phyloP scores from a whole-genome alignment of 106 monocot species.

The Cymbidium sinense region DNA sequence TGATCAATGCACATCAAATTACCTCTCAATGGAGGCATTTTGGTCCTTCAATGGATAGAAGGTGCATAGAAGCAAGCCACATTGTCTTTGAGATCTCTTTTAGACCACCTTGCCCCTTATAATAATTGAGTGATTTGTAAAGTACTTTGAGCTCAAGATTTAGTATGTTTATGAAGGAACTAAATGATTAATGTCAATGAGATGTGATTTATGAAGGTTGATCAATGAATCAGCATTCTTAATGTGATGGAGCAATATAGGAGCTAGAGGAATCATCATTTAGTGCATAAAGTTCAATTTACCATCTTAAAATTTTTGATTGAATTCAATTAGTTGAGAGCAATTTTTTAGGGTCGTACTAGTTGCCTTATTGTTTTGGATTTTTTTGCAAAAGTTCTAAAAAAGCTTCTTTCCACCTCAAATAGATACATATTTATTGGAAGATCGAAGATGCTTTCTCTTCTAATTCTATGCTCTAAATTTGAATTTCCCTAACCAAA shows the following conservation, averaged over 20 bases:
- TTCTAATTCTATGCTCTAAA: not conserved
- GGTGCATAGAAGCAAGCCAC: not conserved
- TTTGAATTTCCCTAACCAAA: not conserved
- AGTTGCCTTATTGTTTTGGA: not conserved
- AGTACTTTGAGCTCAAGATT: not conserved
- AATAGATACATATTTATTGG: not conserved
- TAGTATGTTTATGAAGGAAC: not conserved
- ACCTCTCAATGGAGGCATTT: not conserved
- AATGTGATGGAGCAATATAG: not conserved
- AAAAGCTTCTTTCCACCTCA: not conserved
- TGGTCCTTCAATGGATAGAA: not conserved
- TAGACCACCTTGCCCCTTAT: too few species aligned
- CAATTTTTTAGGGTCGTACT: not conserved
- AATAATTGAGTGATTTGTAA: too few species aligned
- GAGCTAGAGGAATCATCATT: not conserved
- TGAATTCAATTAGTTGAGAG: not conserved
- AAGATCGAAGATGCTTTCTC: not conserved
- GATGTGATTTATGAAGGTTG: not conserved
- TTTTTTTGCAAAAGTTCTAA: not conserved
- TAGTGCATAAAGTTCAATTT: not conserved
- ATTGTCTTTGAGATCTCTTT: not conserved
- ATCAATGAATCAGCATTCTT: not conserved
- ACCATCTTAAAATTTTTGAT: not conserved
- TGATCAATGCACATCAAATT: not conserved
- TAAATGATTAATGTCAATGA: not conserved